Evolutionary conservation across 257 asterid genomes (phyloP), one percentile per base, ranked within the genome.

Genomic region (Prunella vulgaris): DNA sequence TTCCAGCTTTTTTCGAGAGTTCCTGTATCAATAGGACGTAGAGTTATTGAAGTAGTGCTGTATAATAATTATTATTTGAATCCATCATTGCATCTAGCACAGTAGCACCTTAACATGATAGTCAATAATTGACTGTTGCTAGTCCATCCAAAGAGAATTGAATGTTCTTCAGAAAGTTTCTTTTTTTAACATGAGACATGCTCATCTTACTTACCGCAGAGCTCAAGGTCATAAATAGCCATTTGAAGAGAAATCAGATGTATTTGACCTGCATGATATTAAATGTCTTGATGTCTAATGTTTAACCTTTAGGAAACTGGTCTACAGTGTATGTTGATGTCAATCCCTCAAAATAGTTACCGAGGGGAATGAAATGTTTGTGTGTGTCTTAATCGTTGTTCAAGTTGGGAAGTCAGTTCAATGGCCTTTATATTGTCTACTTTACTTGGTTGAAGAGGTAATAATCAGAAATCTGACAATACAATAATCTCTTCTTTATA

Each of bases 401-500:
- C 5, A 24, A 35, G 68, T 13, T 24, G 48, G 18, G 33, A 37
- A 42, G 9, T 58, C 28, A 15, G 52, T 57, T 66, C 72, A 54
- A 21, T 51, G 49, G 44, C 48, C 52, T 49, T 35, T 33, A 48
- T 37, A 14, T 44, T 74, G 37, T 75, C 56, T 64, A 42, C 66
- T 69, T 80, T 33, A 60, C 61, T 27, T 15, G 54, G 28, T 62
- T 30, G 42, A 35, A 21, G 77, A 20, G 9, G 62, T 49, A 52
- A 66, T 15, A 20, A n/a, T 44, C 52, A 4, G 20, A 14, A 58
- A 57, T 64, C 65, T 79, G 75, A 72, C 74, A 66, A 64, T 64
- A 24, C 75, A 69, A 69, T 74, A 54, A 70, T 75, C 74, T 75
- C 72, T 83, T 78, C 62, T 84, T 51, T 70, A 46, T 61, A 78